Evolutionary conservation across 345 rosid species (phyloP).

Genomic region (Gossypium anomalum): DNA sequence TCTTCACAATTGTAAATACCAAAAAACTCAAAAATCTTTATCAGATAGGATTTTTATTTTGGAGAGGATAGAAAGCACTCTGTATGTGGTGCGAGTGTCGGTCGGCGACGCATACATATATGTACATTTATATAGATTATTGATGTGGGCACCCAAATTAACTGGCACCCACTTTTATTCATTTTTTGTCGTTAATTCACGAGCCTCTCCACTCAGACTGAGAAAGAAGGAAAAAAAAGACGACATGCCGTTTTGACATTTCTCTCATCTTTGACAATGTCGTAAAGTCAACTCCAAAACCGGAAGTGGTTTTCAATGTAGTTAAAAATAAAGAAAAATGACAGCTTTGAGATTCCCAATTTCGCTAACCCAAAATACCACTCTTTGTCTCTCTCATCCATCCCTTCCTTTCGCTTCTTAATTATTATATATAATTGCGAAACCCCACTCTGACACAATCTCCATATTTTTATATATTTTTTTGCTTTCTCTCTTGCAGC

Average conservation of each 20-base stretch:
- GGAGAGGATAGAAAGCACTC: too few species aligned
- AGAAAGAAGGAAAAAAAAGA: not conserved
- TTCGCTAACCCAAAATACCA: conserved; percentile 22
- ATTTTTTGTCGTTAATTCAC: conserved; percentile 4
- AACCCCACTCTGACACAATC: conserved; percentile 28
- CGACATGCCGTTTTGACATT: not conserved
- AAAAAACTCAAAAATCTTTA: too few species aligned
- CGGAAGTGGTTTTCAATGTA: conserved; percentile 33
- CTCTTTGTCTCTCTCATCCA: conserved; percentile 20
- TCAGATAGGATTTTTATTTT: too few species aligned
- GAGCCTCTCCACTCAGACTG: conserved; percentile 9
- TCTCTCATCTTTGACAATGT: conserved; percentile 43
- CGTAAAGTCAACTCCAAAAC: conserved; percentile 47
- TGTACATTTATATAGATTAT: not conserved
- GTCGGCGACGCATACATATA: not conserved
- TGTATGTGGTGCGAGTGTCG: not conserved
- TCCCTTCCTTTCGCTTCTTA: not conserved
- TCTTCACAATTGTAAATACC: too few species aligned
- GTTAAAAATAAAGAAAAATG: conserved; percentile 9
- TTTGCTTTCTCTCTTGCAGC: conserved; percentile 12
- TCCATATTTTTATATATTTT: not conserved
- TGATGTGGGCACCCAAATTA: not conserved
- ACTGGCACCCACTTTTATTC: conserved; percentile 7
- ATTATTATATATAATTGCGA: conserved; percentile 13
- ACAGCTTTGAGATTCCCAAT: conserved; percentile 54